A percentile compares a stretch with the other conserved stretches of the same genome.
Conservation (phyloP, 2,329 filamentous ascomycete species). For the Ophiocordyceps polyrhachis-furcata region DNA sequence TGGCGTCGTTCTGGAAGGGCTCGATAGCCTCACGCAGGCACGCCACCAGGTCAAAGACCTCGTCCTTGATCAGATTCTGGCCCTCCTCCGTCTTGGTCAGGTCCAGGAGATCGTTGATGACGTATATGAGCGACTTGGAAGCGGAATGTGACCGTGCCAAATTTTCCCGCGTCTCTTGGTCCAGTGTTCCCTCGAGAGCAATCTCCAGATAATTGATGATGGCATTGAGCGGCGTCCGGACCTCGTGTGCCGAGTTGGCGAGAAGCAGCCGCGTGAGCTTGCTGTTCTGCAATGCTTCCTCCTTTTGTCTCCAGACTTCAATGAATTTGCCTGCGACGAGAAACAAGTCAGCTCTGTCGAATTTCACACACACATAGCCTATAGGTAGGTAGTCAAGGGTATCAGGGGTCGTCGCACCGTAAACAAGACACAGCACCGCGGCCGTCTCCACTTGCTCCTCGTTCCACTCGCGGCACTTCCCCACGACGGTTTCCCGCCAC, state of each 20-base stretch:
- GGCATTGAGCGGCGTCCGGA: constrained; percentile 76
- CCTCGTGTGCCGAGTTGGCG: constrained; percentile 81
- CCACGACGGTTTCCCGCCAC: constrained; percentile 66
- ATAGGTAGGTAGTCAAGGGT: not conserved
- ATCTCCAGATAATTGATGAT: constrained; percentile 94
- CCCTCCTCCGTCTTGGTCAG: constrained; percentile 79
- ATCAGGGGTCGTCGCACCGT: constrained; percentile 37
- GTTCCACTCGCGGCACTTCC: constrained; percentile 72
- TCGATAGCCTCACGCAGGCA: constrained; percentile 65
- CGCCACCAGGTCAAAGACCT: constrained; percentile 51
- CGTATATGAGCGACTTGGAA: constrained; percentile 81
- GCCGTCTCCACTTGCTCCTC: constrained; percentile 82
- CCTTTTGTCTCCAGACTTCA: constrained; percentile 83
- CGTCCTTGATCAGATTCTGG: constrained; percentile 58
- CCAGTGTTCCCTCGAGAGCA: constrained; percentile 61
- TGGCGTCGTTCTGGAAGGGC: constrained; percentile 54
- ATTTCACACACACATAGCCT: too few species aligned
- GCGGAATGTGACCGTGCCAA: constrained; percentile 72
- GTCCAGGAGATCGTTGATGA: constrained; percentile 82
- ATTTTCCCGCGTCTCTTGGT: constrained; percentile 70
- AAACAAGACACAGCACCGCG: constrained; percentile 71
- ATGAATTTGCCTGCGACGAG: constrained; percentile 46
- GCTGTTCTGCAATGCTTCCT: constrained; percentile 64
- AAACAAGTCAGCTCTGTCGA: not conserved
- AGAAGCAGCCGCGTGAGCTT: constrained; percentile 62